Evolutionary conservation across 139 green algal genomes (phyloP).

Genomic region (Chlorella sp.): DNA sequence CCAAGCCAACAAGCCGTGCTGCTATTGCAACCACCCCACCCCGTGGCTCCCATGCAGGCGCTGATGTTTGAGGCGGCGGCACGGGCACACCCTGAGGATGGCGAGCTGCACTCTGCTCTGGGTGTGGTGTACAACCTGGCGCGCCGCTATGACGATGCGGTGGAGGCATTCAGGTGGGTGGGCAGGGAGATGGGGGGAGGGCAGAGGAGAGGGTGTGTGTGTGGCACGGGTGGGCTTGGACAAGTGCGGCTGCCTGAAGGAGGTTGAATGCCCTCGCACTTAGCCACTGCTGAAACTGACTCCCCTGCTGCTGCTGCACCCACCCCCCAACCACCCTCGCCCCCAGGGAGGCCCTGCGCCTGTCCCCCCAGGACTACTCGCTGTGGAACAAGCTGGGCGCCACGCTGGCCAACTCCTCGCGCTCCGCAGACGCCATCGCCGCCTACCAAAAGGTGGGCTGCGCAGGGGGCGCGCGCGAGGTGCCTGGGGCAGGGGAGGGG

Average conservation of each 20-base stretch:
- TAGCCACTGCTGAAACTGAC: too few relatives aligned
- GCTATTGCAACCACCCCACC: not conserved
- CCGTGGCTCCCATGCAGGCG: not conserved
- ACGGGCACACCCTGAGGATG: constrained; percentile 60
- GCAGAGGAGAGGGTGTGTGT: too few relatives aligned
- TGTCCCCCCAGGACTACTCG: constrained; percentile 74
- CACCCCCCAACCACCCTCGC: not conserved
- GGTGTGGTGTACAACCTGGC: constrained; percentile 95
- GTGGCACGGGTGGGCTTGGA: too few relatives aligned
- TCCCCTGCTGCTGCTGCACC: not conserved
- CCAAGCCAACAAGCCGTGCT: too few relatives aligned
- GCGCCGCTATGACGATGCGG: constrained; percentile 83
- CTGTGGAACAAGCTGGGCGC: constrained; percentile 98
- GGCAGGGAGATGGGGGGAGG: not conserved
- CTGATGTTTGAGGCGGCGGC: constrained; percentile 58
- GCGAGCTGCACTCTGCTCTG: constrained; percentile 89
- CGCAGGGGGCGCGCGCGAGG: too few relatives aligned
- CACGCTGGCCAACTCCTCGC: constrained; percentile 90
- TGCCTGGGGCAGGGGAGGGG: not conserved
- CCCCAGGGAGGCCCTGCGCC: constrained; percentile 22
- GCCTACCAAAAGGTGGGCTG: constrained; percentile 77
- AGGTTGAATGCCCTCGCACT: too few relatives aligned
- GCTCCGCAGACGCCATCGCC: constrained; percentile 80
- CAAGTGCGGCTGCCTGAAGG: too few relatives aligned
- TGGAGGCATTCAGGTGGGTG: constrained; percentile 71